Conservation (phyloP, 2,329 filamentous ascomycete genomes). For the Nannizzia gypsea region DNA sequence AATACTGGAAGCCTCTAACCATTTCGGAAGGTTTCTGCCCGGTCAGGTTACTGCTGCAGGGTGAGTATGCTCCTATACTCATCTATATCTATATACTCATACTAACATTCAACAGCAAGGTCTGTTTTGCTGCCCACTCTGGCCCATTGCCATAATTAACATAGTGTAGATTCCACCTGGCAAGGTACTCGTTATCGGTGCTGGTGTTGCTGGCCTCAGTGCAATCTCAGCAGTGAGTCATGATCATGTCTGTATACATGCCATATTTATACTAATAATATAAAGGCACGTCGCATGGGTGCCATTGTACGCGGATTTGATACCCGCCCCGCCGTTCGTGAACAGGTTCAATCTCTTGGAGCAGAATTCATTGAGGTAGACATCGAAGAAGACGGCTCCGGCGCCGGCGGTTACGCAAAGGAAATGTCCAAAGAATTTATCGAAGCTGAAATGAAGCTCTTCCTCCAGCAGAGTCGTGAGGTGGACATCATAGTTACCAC, state of each 20-base stretch:
- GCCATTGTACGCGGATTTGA: conserved; percentile 86
- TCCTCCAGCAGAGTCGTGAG: conserved; percentile 73
- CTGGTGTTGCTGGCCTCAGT: conserved; percentile 76
- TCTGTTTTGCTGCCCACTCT: conserved; percentile 3
- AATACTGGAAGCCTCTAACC: conserved; percentile 77
- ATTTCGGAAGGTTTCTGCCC: conserved; percentile 77
- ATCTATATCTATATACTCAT: conserved; percentile 2
- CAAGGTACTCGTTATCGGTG: conserved; percentile 82
- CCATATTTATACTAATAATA: neutral
- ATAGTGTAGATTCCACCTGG: conserved; percentile 58
- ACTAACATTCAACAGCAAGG: conserved; percentile 20
- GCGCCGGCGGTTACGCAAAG: conserved; percentile 78
- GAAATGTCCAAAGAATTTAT: conserved; percentile 93
- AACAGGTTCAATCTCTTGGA: conserved; percentile 81
- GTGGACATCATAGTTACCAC: conserved; percentile 91
- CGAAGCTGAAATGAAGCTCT: conserved; percentile 84
- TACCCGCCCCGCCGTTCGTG: conserved; percentile 73
- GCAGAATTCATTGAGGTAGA: conserved; percentile 85
- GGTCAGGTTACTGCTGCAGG: conserved; percentile 85
- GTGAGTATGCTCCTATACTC: conserved; percentile 22
- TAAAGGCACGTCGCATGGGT: conserved; percentile 62
- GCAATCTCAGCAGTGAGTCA: conserved; percentile 63
- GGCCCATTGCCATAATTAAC: conserved; percentile 6
- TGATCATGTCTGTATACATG: neutral
- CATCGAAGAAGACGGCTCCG: conserved; percentile 70